Conservation (phyloP, 1,284 basidiomycete genomes). For the Puccinia horiana region DNA sequence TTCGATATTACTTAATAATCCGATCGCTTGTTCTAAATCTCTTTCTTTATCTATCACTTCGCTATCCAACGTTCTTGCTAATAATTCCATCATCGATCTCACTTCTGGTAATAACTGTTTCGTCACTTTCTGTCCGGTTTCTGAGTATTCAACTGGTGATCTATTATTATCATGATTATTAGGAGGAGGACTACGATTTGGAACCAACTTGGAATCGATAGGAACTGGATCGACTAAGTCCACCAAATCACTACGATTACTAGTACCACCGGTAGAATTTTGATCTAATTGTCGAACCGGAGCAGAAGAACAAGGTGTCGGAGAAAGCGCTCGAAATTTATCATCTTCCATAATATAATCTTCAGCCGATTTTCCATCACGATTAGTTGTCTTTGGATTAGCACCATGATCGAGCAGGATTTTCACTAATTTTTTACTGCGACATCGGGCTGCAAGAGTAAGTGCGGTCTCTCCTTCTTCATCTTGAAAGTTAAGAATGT, state of each 20-base stretch:
- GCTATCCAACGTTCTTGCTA: slow-evolving; percentile 89
- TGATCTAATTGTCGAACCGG: slow-evolving; percentile 32
- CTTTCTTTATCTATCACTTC: slow-evolving; percentile 89
- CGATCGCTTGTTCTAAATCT: slow-evolving; percentile 85
- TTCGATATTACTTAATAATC: slow-evolving; percentile 82
- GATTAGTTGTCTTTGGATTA: slow-evolving; percentile 91
- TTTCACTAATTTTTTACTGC: slow-evolving; percentile 95
- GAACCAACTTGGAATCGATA: background rate
- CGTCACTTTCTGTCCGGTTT: slow-evolving; percentile 23
- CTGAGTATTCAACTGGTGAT: slow-evolving; percentile 15
- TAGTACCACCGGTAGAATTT: slow-evolving; percentile 36
- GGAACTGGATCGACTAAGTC: slow-evolving; percentile 28
- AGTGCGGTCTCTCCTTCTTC: slow-evolving; percentile 98
- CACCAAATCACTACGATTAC: slow-evolving; percentile 23
- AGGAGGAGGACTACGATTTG: background rate
- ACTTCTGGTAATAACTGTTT: slow-evolving; percentile 69
- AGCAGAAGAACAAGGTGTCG: slow-evolving; percentile 62
- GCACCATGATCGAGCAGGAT: slow-evolving; percentile 94
- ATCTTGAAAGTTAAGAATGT: slow-evolving; percentile 99
- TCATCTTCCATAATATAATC: slow-evolving; percentile 99
- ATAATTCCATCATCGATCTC: slow-evolving; percentile 78
- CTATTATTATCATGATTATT: no score
- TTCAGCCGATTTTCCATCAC: slow-evolving; percentile 94
- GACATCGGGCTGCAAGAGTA: slow-evolving; percentile 91
- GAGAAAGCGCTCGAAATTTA: slow-evolving; percentile 86